These are phyloP conservation scores for Mycosphaerelloides madeirae DNA, from an alignment of 2,329 filamentous ascomycete species.

Conservation along the genomic window DNA sequence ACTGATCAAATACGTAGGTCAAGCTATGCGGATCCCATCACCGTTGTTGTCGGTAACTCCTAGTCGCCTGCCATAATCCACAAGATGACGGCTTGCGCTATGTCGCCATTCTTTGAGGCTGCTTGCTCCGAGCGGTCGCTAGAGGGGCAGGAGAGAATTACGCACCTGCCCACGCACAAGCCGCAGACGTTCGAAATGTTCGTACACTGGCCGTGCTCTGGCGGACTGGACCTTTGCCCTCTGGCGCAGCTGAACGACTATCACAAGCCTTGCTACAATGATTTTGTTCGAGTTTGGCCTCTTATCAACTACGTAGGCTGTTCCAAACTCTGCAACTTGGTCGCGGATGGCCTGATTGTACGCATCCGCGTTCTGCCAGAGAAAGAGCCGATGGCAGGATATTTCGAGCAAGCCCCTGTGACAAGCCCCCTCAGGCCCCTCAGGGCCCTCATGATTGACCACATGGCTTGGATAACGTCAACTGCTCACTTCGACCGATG, in stretches of 20 bases:
- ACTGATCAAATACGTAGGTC: too few species aligned
- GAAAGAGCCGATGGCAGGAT: too few species aligned
- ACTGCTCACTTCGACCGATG: background rate
- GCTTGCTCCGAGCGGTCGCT: conserved; percentile 4
- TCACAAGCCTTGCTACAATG: background rate
- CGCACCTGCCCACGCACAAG: conserved; percentile 4
- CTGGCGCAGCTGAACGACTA: background rate
- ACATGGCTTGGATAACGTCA: background rate
- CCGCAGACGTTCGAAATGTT: conserved; percentile 6
- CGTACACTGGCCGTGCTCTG: conserved; percentile 10
- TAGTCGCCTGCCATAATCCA: too few species aligned
- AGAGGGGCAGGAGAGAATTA: conserved; percentile 4
- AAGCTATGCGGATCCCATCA: too few species aligned
- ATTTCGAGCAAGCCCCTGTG: background rate
- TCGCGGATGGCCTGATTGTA: background rate
- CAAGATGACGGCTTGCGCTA: conserved; percentile 5
- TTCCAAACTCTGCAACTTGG: background rate
- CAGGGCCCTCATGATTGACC: background rate
- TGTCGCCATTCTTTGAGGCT: conserved; percentile 8
- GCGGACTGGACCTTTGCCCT: background rate
- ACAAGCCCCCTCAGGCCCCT: background rate
- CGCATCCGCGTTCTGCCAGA: background rate
- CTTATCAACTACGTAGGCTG: background rate
- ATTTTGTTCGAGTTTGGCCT: background rate
- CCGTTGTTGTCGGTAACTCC: too few species aligned